Conservation (phyloP, 225 moss, liverwort and hornwort species). For the Thuidium tamariscinum region DNA sequence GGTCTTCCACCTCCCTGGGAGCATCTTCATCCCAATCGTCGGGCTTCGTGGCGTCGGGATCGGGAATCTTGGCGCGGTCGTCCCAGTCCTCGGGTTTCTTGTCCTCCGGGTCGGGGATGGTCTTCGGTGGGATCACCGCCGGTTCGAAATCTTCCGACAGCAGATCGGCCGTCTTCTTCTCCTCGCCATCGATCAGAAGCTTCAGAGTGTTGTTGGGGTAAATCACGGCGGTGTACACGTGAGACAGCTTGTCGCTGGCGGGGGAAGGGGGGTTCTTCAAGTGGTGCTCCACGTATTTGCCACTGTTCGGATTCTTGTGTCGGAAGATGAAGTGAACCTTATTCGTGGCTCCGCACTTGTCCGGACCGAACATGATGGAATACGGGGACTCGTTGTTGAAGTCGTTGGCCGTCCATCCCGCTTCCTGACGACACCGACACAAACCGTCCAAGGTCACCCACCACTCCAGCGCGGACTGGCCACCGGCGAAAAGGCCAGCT, state of each 20-base stretch:
- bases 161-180: constrained; percentile 66
- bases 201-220: constrained; percentile 72
- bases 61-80: constrained; percentile 71
- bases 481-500: neutral
- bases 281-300: constrained; percentile 81
- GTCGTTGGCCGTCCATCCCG: constrained; percentile 92
- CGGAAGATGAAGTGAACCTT: constrained; percentile 98
- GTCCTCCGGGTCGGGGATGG: constrained; percentile 85
- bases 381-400: constrained; percentile 94
- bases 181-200: constrained; percentile 80
- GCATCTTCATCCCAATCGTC: constrained; percentile 96
- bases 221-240: constrained; percentile 85
- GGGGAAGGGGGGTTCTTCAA: constrained; percentile 55
- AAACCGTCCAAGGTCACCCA: neutral
- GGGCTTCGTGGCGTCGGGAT: constrained; percentile 70
- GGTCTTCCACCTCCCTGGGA: constrained; percentile 62
- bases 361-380: constrained; percentile 98
- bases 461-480: neutral
- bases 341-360: constrained; percentile 88
- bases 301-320: constrained; percentile 74
- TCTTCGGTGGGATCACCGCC: constrained; percentile 67
- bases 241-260: constrained; percentile 54
- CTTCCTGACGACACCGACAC: constrained; percentile 28
- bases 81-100: constrained; percentile 96
- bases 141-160: constrained; percentile 80